These are phyloP conservation scores for Nidularia pulvinata DNA, from an alignment of 768 basidiomycete species.

Conservation along the genomic window DNA sequence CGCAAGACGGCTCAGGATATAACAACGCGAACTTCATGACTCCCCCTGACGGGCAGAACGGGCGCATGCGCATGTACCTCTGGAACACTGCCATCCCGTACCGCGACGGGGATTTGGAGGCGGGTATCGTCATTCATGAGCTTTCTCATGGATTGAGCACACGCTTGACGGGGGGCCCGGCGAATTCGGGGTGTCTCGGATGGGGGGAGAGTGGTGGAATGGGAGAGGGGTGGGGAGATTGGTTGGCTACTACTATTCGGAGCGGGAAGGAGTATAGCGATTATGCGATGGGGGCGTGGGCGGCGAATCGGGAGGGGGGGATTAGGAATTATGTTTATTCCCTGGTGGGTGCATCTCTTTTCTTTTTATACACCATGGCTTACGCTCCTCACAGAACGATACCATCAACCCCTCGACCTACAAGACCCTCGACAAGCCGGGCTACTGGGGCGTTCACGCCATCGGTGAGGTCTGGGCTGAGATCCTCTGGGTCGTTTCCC, in stretches of 20 bases:
- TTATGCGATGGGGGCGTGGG: slow-evolving; percentile 96
- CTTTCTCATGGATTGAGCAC: slow-evolving; percentile 89
- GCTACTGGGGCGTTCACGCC: slow-evolving; percentile 93
- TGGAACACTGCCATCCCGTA: slow-evolving; percentile 93
- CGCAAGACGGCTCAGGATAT: slow-evolving; percentile 93
- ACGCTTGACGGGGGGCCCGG: slow-evolving; percentile 91
- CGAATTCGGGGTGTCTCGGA: slow-evolving; percentile 90
- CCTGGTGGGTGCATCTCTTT: slow-evolving; percentile 30
- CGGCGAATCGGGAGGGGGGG: slow-evolving; percentile 71
- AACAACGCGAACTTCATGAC: slow-evolving; percentile 95
- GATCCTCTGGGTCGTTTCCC: slow-evolving; percentile 80
- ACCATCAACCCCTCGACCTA: slow-evolving; percentile 89
- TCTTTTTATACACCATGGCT: background rate
- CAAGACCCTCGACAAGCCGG: slow-evolving; percentile 92
- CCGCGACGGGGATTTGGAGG: slow-evolving; percentile 94
- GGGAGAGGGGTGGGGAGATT: slow-evolving; percentile 98
- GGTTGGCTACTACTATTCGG: slow-evolving; percentile 85
- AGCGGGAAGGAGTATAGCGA: slow-evolving; percentile 74
- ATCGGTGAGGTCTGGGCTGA: slow-evolving; percentile 97
- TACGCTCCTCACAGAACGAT: slow-evolving; percentile 34
- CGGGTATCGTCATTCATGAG: slow-evolving; percentile 96
- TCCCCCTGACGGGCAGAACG: slow-evolving; percentile 82
- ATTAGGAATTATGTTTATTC: slow-evolving; percentile 93
- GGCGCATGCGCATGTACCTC: slow-evolving; percentile 94
- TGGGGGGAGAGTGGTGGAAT: slow-evolving; percentile 98